These are phyloP conservation scores for Pleoardoris graminearum DNA, from an alignment of 2,329 filamentous ascomycete genomes.

Conservation along the genomic window DNA sequence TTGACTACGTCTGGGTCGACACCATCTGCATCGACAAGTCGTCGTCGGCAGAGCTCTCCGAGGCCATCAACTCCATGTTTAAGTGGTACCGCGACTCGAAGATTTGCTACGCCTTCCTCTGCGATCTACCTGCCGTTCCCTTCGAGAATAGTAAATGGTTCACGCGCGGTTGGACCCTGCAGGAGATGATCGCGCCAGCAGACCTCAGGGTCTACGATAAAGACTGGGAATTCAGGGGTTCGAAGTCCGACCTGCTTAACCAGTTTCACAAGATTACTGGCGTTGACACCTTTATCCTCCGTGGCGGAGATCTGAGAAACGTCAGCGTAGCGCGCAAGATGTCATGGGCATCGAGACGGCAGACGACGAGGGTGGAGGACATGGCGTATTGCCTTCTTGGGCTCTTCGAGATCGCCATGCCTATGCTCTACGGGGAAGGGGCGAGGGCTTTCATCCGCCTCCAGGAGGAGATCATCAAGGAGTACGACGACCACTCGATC, in stretches of 20 bases:
- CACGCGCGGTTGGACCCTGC: constrained; percentile 13
- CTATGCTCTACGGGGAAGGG: not conserved
- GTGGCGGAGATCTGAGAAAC: not conserved
- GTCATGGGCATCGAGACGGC: not conserved
- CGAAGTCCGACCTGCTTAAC: not conserved
- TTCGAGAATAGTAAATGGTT: constrained; percentile 12
- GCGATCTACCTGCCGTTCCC: constrained; percentile 3
- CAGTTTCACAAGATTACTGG: not conserved
- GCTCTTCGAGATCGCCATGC: not conserved
- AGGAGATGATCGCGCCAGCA: constrained; percentile 10
- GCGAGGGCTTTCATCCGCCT: not conserved
- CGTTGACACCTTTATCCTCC: not conserved
- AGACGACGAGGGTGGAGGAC: not conserved
- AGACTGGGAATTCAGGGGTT: constrained; percentile 11
- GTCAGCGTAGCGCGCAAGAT: constrained; percentile 8
- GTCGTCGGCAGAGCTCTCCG: too few relatives aligned
- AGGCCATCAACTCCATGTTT: constrained; percentile 4
- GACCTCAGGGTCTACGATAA: constrained; percentile 14
- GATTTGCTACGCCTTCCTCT: constrained; percentile 12
- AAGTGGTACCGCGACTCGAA: constrained; percentile 10
- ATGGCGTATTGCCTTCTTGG: not conserved
- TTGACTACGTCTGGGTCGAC: constrained; percentile 1
- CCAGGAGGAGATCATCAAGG: not conserved
- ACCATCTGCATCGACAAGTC: constrained; percentile 13
- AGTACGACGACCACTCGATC: not conserved